Evolutionary conservation across 768 basidiomycete species (phyloP), one percentile per base, ranked within the genome.

Genomic region (Trametes meyenii): DNA sequence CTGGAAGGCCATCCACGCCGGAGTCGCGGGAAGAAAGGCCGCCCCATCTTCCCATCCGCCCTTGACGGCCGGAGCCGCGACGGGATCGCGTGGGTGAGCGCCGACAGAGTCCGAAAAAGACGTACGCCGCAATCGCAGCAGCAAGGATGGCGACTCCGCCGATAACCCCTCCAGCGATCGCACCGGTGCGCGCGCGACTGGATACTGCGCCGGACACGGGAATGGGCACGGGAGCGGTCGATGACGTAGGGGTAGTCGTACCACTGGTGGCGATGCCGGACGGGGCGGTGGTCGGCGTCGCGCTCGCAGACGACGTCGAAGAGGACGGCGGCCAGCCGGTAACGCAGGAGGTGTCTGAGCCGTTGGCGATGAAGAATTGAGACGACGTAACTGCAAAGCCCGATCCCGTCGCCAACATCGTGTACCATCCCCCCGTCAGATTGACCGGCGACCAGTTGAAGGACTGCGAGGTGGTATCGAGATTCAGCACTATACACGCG

Each of bases 121-220:
- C 60, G 61, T 50, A 77, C 58, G 61, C 75, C 38, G 77, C 58
- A 61, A 76, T 74, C 56, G 77, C 53, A 7, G 74, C 67, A 16
- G 75, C 66, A 21, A 80, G 62, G 5, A 84, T 55, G 14, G 71
- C 79, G 2, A 78, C 66, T 2, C 76, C 82, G 5, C 83, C 86
- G 3, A 87, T 63, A 19, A 82, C 77, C 24, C 80, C 80, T 1
- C 86, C 88, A 5, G 77, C 79, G 26, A 88, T 81, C 8, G 77
- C 75, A 0, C 78, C 81, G 1, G 73, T 71, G 40, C 79, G 79
- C 7, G 52, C 12, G 11, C 29, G 43, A 16, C 71, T 67, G 43
- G 61, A 59, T 1, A 57, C 39, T 7, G 60, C 56, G 45, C 44
- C 60, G 5, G 52, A 26, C 33, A 61, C 67, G 5, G 61, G 61